Evolutionary conservation across 345 rosid species (phyloP), one percentile per base, ranked within the genome.

Genomic region (Stellera chamaejasme): DNA sequence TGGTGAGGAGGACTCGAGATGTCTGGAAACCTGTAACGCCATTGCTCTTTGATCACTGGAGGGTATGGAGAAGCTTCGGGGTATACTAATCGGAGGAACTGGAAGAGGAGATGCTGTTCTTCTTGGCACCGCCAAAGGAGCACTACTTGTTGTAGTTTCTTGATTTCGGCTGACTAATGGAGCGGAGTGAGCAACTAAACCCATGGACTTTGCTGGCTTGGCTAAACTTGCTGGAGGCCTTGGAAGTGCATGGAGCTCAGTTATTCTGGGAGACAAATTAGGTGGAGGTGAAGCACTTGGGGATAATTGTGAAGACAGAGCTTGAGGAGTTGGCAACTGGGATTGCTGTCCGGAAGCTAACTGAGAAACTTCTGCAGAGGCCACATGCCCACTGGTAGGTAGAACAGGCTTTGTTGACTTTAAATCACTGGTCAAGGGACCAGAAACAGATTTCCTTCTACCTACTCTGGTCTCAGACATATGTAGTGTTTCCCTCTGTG

Each of bases 231-330:
- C 72, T 0, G 99, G 97, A 19, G 99, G 97, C 77, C 95, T 75
- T 4, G 99, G 99, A 73, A 94, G 99, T 76, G 85, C 81, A 52
- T 94, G 97, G 60, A 87, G 96, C 78, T 85, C 95, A 41, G 76
- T 85, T 54, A 74, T 77, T 59, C 83, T 82, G 25, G 95, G 97
- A 54, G 97, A 87, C 55, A 84, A 82, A 65, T 50, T 79, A 62
- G 73, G 84, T 43, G 85, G 97, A 41, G 99, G 99, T 44, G 97
- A 94, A 41, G 90, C 81, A 54, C 67, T 77, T 16, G 96, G 96
- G 46, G 93, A 90, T 58, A 60, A 76, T 70, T 77, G 82, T 52
- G 98, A 75, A 66, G 84, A 69, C 26, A 75, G 63, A 51, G 73
- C 59, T 58, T 69, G 87, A 62, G 72, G 78, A 76, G 57, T 64